Evolutionary conservation across 257 asterid genomes (phyloP).

Genomic region (Misopates orontium): DNA sequence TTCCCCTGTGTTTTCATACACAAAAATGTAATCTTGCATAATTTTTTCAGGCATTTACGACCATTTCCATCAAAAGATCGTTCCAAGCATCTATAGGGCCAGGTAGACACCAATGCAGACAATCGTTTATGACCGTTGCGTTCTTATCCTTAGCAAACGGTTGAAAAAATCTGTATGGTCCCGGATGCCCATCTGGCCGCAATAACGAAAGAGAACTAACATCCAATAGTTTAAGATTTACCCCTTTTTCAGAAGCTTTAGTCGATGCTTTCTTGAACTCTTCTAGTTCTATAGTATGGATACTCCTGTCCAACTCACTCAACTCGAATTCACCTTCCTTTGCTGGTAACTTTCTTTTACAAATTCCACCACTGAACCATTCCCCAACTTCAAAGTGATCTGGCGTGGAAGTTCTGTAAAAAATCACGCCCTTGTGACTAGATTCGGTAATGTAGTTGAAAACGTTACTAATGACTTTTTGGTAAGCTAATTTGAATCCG

Average conservation of each 20-base stretch:
- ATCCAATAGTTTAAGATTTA: constrained; percentile 60
- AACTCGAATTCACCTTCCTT: constrained; percentile 57
- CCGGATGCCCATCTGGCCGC: constrained; percentile 86
- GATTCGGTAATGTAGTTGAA: constrained; percentile 46
- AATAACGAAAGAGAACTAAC: constrained; percentile 53
- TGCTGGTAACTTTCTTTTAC: constrained; percentile 53
- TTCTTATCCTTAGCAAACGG: constrained; percentile 49
- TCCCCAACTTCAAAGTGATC: constrained; percentile 73
- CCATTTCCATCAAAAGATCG: constrained; percentile 66
- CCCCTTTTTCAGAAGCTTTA: constrained; percentile 52
- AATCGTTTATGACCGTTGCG: constrained; percentile 53
- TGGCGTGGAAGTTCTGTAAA: constrained; percentile 61
- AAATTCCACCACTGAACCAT: constrained; percentile 77
- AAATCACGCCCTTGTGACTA: constrained; percentile 51
- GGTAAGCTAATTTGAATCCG: constrained; percentile 53
- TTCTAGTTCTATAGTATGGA: constrained; percentile 44
- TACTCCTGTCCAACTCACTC: constrained; percentile 39
- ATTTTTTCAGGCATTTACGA: constrained; percentile 23
- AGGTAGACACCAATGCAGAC: constrained; percentile 88
- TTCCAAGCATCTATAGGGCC: constrained; percentile 88
- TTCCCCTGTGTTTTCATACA: too few relatives aligned
- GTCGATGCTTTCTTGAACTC: constrained; percentile 49
- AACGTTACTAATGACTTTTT: constrained; percentile 50
- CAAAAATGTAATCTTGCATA: background rate
- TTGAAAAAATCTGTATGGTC: constrained; percentile 56